A percentile compares a stretch with the other conserved stretches of the same genome.
Evolutionary conservation across 164 flowering plant species (phyloP).

Genomic region (Tetracentron sinense): DNA sequence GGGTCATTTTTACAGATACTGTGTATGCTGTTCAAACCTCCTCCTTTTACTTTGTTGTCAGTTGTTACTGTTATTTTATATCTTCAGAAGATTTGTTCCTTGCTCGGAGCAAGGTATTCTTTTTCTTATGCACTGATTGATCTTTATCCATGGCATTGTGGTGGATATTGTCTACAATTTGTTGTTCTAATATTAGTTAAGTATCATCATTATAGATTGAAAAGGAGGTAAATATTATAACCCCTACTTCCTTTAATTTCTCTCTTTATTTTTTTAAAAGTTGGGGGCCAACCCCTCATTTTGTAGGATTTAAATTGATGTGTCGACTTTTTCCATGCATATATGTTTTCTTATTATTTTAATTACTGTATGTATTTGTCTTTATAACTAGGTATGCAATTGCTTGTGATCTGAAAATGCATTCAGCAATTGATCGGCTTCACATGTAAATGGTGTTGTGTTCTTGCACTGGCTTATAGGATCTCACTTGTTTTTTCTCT

Average conservation of each 20-base stretch:
- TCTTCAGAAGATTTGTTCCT: too few species aligned
- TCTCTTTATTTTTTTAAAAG: too few species aligned
- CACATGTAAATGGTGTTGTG: slow-evolving; percentile 50
- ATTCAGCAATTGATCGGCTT: slow-evolving; percentile 77
- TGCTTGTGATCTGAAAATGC: slow-evolving; percentile 64
- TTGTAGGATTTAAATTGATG: not conserved
- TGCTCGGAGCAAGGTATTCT: too few species aligned
- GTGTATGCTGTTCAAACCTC: slow-evolving; percentile 41
- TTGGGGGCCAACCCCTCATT: not conserved
- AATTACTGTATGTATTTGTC: not conserved
- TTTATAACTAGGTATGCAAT: slow-evolving; percentile 64
- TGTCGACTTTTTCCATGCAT: not conserved
- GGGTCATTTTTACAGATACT: slow-evolving; percentile 87
- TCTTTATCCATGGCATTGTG: too few species aligned
- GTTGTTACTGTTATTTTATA: too few species aligned
- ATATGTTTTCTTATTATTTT: too few species aligned
- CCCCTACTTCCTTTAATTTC: too few species aligned
- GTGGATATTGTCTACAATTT: too few species aligned
- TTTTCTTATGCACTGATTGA: too few species aligned
- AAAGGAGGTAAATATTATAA: too few species aligned
- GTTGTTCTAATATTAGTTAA: too few species aligned
- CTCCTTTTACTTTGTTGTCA: not conserved
- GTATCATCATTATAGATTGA: too few species aligned
- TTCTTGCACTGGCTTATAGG: slow-evolving; percentile 2
- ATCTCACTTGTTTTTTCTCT: not conserved